Evolutionary conservation across 2,329 filamentous ascomycete genomes (phyloP).

Genomic region (Aspergillus spinulosporus): DNA sequence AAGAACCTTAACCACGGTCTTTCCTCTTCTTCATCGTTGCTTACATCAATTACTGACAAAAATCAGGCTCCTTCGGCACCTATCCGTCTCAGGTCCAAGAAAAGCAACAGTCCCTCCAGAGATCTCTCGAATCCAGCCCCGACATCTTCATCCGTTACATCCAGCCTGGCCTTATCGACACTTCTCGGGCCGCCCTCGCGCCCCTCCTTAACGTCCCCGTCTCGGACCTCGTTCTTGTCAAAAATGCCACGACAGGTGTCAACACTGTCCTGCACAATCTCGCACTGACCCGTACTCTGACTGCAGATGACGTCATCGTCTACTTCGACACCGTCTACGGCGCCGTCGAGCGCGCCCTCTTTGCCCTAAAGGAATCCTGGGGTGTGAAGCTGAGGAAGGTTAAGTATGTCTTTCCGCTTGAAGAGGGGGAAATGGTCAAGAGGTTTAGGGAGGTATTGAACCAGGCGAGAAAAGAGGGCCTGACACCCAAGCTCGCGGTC

Average conservation of each 20-base stretch:
- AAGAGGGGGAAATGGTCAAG: conserved; percentile 65
- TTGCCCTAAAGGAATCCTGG: conserved; percentile 68
- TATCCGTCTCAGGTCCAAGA: conserved; percentile 64
- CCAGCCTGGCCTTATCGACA: conserved; percentile 63
- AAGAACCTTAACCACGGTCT: conserved; percentile 77
- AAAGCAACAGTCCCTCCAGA: conserved; percentile 64
- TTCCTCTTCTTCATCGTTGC: conserved; percentile 15
- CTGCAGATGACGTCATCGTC: conserved; percentile 68
- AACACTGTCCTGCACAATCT: conserved; percentile 81
- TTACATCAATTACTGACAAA: background rate
- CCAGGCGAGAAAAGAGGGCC: conserved; percentile 59
- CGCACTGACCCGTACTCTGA: conserved; percentile 51
- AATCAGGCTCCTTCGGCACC: conserved; percentile 71
- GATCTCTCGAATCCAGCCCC: conserved; percentile 65
- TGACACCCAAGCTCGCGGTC: conserved; percentile 65
- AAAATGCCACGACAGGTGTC: conserved; percentile 70
- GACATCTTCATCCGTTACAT: conserved; percentile 75
- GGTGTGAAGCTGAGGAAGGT: conserved; percentile 56
- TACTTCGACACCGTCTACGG: conserved; percentile 79
- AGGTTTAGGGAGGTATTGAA: conserved; percentile 63
- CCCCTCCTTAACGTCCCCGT: conserved; percentile 64
- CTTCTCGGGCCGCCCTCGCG: conserved; percentile 65
- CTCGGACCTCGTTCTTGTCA: conserved; percentile 71
- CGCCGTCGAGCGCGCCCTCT: conserved; percentile 71
- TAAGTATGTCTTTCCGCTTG: conserved; percentile 65